Base-by-base conservation (phyloP, 2,329 filamentous ascomycete species). In the Fusarium nodosum region DNA sequence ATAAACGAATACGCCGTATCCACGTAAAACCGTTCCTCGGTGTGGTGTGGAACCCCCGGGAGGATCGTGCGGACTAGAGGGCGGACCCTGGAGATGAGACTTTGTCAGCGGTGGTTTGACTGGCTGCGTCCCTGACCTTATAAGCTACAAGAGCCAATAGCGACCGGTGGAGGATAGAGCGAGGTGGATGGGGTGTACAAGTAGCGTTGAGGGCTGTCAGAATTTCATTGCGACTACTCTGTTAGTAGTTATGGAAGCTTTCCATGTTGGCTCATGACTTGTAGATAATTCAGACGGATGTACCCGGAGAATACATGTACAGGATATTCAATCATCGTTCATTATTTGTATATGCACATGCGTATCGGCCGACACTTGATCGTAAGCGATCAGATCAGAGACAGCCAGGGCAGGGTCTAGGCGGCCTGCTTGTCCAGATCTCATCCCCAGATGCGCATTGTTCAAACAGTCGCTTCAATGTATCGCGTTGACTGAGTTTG, bases 1-100 rank as follows among this genome's bases (percentile, higher is more conserved):
- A 42, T 64, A 46, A 66, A 68, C 69, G 69, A 71, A 71, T 72
- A 71, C 69, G 69, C 60, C 69, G 68, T 69, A 72, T 69, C 31
- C 50, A 47, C 20, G 44, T 39, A 16, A 26, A 66, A 64, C 39
- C 33, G 61, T 63, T 69, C 51, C 28, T 69, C 33, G 45, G 54
- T 62, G 57, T 53, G 24, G 47, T 51, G 47, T 51, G 47, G 64
- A 58, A 48, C 45, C 47, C 42, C 45, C 12, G 28, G 28, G 50
- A 31, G 45, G 56, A 70, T 70, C 67, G 56, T 65, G 68, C 41
- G 24, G 41, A 44, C 56, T 66, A 66, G 60, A 48, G 63, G 63
- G 44, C 36, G 60, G 68, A 60, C 59, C 64, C 65, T 69, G 26
- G 51, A 61, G 39, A 56, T 56, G 53, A 56, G 48, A 34, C 41